Evolutionary conservation across 805 yeast species (phyloP).

Genomic region (Monosporozyma aerobia): DNA sequence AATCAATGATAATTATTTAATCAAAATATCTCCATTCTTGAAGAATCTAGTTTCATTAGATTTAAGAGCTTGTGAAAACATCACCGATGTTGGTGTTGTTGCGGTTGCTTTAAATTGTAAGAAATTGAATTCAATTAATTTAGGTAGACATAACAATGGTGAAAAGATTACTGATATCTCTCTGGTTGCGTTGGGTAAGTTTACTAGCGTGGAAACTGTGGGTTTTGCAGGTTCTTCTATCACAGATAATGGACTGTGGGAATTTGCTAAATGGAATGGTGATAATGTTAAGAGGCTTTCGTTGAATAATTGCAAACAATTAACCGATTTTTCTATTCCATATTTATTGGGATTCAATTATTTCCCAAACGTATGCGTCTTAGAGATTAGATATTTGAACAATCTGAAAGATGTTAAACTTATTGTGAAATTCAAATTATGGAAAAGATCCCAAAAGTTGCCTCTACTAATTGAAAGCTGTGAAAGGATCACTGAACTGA

Average conservation of each 20-base stretch:
- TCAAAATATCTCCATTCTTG: slow-evolving; percentile 42
- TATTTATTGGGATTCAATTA: slow-evolving; percentile 34
- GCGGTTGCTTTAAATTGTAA: slow-evolving; percentile 56
- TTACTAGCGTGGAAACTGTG: slow-evolving; percentile 54
- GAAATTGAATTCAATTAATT: slow-evolving; percentile 50
- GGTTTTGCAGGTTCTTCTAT: slow-evolving; percentile 86
- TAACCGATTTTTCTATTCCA: slow-evolving; percentile 55
- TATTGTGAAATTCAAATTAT: slow-evolving; percentile 55
- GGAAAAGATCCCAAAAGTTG: slow-evolving; percentile 37
- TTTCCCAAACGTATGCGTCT: slow-evolving; percentile 54
- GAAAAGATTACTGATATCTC: slow-evolving; percentile 63
- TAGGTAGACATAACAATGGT: slow-evolving; percentile 70
- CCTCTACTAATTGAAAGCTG: slow-evolving; percentile 70
- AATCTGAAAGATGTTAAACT: slow-evolving; percentile 52
- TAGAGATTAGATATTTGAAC: slow-evolving; percentile 62
- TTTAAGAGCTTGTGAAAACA: slow-evolving; percentile 71
- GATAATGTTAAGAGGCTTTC: slow-evolving; percentile 53
- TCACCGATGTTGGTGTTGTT: slow-evolving; percentile 68
- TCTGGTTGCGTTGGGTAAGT: slow-evolving; percentile 45
- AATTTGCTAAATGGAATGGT: slow-evolving; percentile 50
- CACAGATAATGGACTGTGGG: slow-evolving; percentile 74
- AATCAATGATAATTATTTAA: slow-evolving; percentile 52
- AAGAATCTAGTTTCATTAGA: slow-evolving; percentile 59
- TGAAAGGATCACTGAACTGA: slow-evolving; percentile 50
- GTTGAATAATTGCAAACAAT: slow-evolving; percentile 56